Percentiles rank a stretch among this genome's conserved stretches.
Evolutionary conservation across 1,284 basidiomycete genomes (phyloP).

Genomic region (Phylloporus sp.): DNA sequence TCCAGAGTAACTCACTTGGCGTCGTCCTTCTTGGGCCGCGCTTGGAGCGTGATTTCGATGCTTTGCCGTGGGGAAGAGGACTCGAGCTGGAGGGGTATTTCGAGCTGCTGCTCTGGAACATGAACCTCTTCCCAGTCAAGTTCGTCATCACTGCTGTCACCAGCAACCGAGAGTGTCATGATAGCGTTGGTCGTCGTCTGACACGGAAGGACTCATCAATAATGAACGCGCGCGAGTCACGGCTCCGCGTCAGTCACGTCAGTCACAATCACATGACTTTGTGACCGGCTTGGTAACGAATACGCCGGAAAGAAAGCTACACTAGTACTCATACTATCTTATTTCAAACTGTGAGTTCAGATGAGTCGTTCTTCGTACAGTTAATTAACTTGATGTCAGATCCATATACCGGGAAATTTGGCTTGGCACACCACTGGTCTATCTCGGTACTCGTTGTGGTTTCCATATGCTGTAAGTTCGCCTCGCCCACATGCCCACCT

Average conservation of each 20-base stretch:
- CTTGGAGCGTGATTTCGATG: constrained; percentile 66
- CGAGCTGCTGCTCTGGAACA: constrained; percentile 34
- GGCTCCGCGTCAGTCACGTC: constrained; percentile 31
- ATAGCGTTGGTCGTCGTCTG: constrained; percentile 8
- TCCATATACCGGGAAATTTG: too few relatives aligned
- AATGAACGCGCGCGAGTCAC: constrained; percentile 10
- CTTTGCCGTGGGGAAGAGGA: constrained; percentile 33
- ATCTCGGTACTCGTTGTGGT: too few relatives aligned
- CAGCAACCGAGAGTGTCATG: constrained; percentile 25
- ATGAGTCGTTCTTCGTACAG: too few relatives aligned
- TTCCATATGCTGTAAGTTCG: too few relatives aligned
- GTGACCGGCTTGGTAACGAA: constrained; percentile 4
- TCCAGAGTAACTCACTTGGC: constrained; percentile 30
- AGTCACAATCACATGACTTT: constrained; percentile 24
- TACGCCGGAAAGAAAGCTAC: too few relatives aligned
- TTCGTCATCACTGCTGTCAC: constrained; percentile 43
- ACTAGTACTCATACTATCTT: too few relatives aligned
- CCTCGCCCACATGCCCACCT: background rate
- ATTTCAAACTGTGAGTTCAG: too few relatives aligned
- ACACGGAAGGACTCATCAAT: constrained; percentile 13
- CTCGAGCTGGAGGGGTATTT: constrained; percentile 29
- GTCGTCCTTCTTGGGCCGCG: constrained; percentile 45
- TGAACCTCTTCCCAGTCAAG: constrained; percentile 50
- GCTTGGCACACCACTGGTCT: background rate
- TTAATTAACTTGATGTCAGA: too few relatives aligned